Base-by-base conservation (phyloP, 148 eudicot species). In the Spergularia bocconei region DNA sequence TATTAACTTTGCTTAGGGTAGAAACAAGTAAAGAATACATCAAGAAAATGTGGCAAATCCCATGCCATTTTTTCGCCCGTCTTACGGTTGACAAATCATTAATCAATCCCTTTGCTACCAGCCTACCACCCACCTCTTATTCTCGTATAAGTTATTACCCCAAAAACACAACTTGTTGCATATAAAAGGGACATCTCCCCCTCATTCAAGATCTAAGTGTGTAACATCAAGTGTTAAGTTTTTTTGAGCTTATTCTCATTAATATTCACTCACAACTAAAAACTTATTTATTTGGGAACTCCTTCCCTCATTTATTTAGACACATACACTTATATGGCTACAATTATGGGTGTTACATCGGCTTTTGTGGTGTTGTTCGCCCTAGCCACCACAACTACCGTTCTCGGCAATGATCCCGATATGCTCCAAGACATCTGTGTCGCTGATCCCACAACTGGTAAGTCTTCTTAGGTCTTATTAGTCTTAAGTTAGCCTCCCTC, bases 351-450 rank as follows among this genome's bases (percentile, higher is more conserved):
- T 6, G 60, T 29, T 29, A 29, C 36, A 29, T 29, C 21, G 25
- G 67, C 11, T 74, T 17, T 75, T 10, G 25, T 76, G 29, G 25
- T 48, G 73, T 67, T 76, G 48, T 59, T 76, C n/a, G 48, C 48
- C 48, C 58, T 69, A 29, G 57, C 33, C 17, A 13, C 48, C 4
- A 33, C 17, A 10, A 11, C 67, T 48, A 33, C 79, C 44, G 72
- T 57, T 13, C 47, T 76, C 7, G 79, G 57, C 25, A 77, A 61
- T 51, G 75, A 77, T 52, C 79, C 79, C 38, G 79, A 77, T 70
- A 23, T 60, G 52, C 79, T 77, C 21, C 79, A 77, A 62, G 79
- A 77, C 69, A 39, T 77, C 51, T 77, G 79, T 20, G 79, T 77
- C 52, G 79, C 79, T 61, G 79, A 77, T 69, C 17, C 69, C 39